phyloP scores from a whole-genome alignment of 371 early-diverging fungal species.

The Mortierella sp. region DNA sequence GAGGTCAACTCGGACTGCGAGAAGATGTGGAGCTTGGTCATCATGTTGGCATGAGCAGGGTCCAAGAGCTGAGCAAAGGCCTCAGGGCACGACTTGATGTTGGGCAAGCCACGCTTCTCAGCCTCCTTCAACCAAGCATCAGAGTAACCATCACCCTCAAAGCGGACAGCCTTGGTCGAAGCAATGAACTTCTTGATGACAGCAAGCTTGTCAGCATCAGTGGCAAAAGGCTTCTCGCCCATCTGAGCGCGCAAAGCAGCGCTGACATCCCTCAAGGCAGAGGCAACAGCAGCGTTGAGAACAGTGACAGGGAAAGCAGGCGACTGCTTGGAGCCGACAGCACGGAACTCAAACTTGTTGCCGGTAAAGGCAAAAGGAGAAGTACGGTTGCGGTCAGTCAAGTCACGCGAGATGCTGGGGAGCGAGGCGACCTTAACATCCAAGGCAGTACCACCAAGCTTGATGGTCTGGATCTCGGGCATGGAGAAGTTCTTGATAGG shows the following conservation, averaged over 20 bases:
- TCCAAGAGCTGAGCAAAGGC: constrained; percentile 86
- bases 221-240: constrained; percentile 81
- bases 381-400: constrained; percentile 99
- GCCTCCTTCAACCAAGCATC: constrained; percentile 85
- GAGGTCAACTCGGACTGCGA: constrained; percentile 88
- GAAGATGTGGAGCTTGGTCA: constrained; percentile 86
- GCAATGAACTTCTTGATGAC: constrained; percentile 89
- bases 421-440: constrained; percentile 95
- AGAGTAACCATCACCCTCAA: constrained; percentile 97
- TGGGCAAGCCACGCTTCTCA: constrained; percentile 90
- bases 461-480: constrained; percentile 87
- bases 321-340: constrained; percentile 97
- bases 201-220: constrained; percentile 86
- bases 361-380: constrained; percentile 99
- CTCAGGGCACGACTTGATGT: constrained; percentile 87
- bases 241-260: constrained; percentile 76
- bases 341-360: constrained; percentile 99
- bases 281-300: constrained; percentile 93
- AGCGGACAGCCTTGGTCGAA: constrained; percentile 88
- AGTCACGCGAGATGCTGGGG: constrained; percentile 93
- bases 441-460: constrained; percentile 93
- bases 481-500: constrained; percentile 84
- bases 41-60: constrained; percentile 77
- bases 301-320: constrained; percentile 95
- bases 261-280: constrained; percentile 79